Evolutionary conservation across 2,329 filamentous ascomycete genomes (phyloP).

Genomic region (Calcarisporium arbuscula): DNA sequence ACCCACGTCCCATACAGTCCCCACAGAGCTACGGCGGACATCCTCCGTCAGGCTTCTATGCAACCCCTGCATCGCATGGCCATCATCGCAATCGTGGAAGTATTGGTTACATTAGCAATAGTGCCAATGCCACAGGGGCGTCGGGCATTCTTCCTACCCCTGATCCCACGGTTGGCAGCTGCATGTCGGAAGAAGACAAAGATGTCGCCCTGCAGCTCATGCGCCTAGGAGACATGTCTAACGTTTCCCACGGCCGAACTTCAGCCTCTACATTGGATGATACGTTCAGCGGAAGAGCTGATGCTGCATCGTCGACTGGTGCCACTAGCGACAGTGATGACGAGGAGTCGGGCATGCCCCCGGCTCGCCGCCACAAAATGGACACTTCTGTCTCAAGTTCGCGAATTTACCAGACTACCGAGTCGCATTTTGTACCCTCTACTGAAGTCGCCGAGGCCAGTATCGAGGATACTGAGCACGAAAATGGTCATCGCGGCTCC

Average conservation of each 20-base stretch:
- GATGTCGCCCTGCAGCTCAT: constrained; percentile 97
- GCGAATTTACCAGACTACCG: constrained; percentile 45
- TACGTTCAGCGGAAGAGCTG: constrained; percentile 83
- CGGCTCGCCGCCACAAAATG: constrained; percentile 52
- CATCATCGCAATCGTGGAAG: constrained; percentile 64
- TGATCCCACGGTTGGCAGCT: constrained; percentile 94
- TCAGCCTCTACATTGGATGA: constrained; percentile 92
- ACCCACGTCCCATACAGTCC: constrained; percentile 72
- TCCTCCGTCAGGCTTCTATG: constrained; percentile 48
- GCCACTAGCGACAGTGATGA: constrained; percentile 68
- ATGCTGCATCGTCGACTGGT: constrained; percentile 76
- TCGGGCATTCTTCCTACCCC: constrained; percentile 75
- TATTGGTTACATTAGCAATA: constrained; percentile 45
- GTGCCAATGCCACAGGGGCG: constrained; percentile 25
- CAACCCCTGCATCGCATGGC: constrained; percentile 54
- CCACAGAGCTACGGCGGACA: constrained; percentile 64
- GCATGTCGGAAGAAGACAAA: constrained; percentile 88
- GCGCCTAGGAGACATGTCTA: constrained; percentile 88
- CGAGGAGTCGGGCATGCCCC: constrained; percentile 54
- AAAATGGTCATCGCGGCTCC: constrained; percentile 25
- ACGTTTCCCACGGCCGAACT: constrained; percentile 86
- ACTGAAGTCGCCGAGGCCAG: constrained; percentile 38
- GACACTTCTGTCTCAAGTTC: constrained; percentile 36
- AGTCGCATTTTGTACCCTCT: constrained; percentile 46
- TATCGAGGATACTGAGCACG: constrained; percentile 27